phyloP scores from a whole-genome alignment of 768 basidiomycete genomes.

The Cyclocybe aegerita region DNA sequence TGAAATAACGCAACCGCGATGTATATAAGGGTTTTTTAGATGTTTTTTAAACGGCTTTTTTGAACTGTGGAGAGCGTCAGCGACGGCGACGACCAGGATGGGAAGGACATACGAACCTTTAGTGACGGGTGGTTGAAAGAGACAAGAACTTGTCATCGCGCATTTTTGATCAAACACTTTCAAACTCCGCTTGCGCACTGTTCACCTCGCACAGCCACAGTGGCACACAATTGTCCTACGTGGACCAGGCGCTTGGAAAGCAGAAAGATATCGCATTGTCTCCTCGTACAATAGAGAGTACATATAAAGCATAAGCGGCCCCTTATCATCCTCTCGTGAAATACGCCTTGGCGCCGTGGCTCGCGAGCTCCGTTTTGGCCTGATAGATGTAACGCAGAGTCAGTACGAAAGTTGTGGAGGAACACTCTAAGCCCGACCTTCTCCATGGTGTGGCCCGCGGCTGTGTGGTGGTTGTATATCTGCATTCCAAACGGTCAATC shows the following conservation, averaged over 20 bases:
- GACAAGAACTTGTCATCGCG: slow-evolving; percentile 26
- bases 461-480: slow-evolving; percentile 50
- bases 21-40: slow-evolving; percentile 60
- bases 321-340: slow-evolving; percentile 71
- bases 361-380: slow-evolving; percentile 83
- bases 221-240: background rate
- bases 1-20: slow-evolving; percentile 75
- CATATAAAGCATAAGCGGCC: slow-evolving; percentile 8
- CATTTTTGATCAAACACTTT: slow-evolving; percentile 37
- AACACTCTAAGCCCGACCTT: slow-evolving; percentile 50
- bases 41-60: slow-evolving; percentile 71
- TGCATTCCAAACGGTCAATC: slow-evolving; percentile 12
- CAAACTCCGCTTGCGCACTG: slow-evolving; percentile 45
- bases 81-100: slow-evolving; percentile 18
- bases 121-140: slow-evolving; percentile 66
- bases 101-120: slow-evolving; percentile 45
- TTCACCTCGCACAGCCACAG: slow-evolving; percentile 30
- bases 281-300: slow-evolving; percentile 7
- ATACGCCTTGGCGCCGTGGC: slow-evolving; percentile 85
- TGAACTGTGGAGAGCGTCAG: slow-evolving; percentile 34
- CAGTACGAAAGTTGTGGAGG: background rate
- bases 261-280: slow-evolving; percentile 11
- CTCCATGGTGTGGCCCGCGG: slow-evolving; percentile 85
- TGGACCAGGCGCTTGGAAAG: background rate
- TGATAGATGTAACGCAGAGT: slow-evolving; percentile 25